These are phyloP conservation scores for Jamesozyma gamospora DNA, from an alignment of 805 yeast species.

Conservation along the genomic window DNA sequence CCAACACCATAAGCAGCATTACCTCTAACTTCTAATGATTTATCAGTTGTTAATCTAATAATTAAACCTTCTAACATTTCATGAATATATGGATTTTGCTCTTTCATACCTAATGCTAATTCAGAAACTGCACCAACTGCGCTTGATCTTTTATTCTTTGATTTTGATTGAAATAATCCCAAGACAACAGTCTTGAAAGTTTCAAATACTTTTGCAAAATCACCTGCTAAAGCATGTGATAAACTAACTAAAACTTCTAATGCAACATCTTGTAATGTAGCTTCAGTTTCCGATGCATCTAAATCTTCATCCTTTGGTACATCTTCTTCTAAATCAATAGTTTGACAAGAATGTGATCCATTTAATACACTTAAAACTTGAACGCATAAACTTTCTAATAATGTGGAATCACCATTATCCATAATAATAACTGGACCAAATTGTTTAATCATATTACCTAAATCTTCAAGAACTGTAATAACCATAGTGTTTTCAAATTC, in stretches of 20 bases:
- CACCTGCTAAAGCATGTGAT: constrained; percentile 66
- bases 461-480: constrained; percentile 61
- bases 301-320: constrained; percentile 44
- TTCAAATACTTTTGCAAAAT: constrained; percentile 62
- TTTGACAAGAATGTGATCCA: constrained; percentile 78
- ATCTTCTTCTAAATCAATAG: constrained; percentile 59
- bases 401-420: constrained; percentile 46
- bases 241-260: constrained; percentile 75
- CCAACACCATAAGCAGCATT: constrained; percentile 97
- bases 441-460: constrained; percentile 55
- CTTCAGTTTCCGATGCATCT: constrained; percentile 50
- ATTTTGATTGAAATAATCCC: constrained; percentile 48
- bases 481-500: constrained; percentile 84
- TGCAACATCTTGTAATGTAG: constrained; percentile 72
- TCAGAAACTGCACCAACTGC: constrained; percentile 90
- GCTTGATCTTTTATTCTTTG: constrained; percentile 66
- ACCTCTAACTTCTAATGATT: constrained; percentile 81
- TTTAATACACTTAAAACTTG: constrained; percentile 64
- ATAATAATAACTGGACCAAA: constrained; percentile 64
- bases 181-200: constrained; percentile 59
- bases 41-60: constrained; percentile 60
- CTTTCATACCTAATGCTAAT: constrained; percentile 65
- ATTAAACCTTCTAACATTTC: constrained; percentile 64
- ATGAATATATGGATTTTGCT: constrained; percentile 52
- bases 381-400: constrained; percentile 58